A percentile compares a stretch with the other conserved stretches of the same genome.
These are phyloP conservation scores for Oenanthe javanica DNA, from an alignment of 140 eudicot genomes.

Conservation along the genomic window DNA sequence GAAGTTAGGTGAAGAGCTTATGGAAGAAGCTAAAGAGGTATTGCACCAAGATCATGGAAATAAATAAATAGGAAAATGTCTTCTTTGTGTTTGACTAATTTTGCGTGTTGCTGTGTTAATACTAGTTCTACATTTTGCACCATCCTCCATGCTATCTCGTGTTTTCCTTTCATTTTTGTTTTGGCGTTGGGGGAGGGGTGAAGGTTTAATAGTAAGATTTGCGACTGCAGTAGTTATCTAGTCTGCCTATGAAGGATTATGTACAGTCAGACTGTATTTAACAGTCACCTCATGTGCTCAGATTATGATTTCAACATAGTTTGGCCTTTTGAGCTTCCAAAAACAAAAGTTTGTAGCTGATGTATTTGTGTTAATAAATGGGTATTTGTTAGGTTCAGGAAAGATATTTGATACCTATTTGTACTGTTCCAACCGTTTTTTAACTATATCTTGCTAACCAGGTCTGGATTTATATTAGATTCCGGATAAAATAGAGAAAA, in stretches of 20 bases:
- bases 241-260: background rate
- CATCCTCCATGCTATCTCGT: background rate
- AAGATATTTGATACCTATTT: background rate
- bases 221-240: background rate
- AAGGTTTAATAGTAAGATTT: background rate
- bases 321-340: background rate
- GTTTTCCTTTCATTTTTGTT: background rate
- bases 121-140: background rate
- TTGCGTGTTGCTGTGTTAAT: background rate
- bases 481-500: background rate
- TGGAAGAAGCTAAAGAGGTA: conserved; percentile 98
- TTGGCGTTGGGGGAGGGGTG: background rate
- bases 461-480: background rate
- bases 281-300: background rate
- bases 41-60: conserved; percentile 8
- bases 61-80: background rate
- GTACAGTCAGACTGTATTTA: background rate
- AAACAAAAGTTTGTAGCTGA: background rate
- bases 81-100: background rate
- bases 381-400: background rate
- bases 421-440: background rate
- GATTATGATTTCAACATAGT: background rate
- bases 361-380: background rate
- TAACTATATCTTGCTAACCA: background rate
- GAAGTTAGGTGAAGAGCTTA: conserved; percentile 90